Percentiles rank a stretch among this genome's conserved stretches.
These are phyloP conservation scores for Agaricus blazei DNA, from an alignment of 768 basidiomycete genomes.

Conservation along the genomic window DNA sequence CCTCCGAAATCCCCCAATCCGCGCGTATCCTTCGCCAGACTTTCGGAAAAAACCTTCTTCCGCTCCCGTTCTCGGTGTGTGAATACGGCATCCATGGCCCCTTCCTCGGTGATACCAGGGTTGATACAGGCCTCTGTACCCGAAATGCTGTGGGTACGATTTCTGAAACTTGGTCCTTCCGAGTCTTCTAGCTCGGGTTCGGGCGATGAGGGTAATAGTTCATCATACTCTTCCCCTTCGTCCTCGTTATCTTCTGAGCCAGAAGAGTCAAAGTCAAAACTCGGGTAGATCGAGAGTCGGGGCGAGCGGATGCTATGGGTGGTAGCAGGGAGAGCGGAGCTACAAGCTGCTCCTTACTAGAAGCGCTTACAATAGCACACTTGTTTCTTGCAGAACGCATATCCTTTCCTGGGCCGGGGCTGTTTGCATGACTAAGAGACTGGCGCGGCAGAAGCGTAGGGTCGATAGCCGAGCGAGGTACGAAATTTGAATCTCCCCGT, in stretches of 20 bases:
- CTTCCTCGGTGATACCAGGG: slow-evolving; percentile 11
- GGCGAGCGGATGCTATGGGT: background rate
- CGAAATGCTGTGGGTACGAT: background rate
- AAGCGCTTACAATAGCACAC: background rate
- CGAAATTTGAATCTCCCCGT: background rate
- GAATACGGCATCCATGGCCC: slow-evolving; percentile 11
- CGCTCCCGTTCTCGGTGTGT: background rate
- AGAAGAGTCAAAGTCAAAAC: slow-evolving; percentile 1
- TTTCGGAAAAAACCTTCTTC: background rate
- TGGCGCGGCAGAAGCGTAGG: background rate
- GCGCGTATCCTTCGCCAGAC: background rate
- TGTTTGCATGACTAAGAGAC: background rate
- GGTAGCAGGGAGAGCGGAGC: background rate
- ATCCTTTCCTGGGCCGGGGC: background rate
- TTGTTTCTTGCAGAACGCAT: background rate
- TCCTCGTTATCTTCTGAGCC: background rate
- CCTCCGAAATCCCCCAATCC: background rate
- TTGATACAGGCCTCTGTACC: slow-evolving; percentile 9
- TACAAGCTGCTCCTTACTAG: background rate
- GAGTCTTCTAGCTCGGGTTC: slow-evolving; percentile 5
- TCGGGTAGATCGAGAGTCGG: background rate
- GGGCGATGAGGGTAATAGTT: slow-evolving; percentile 5
- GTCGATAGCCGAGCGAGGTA: slow-evolving; percentile 3
- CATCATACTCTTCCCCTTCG: slow-evolving; percentile 1
- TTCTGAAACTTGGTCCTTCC: background rate